phyloP scores from a whole-genome alignment of 2,329 filamentous ascomycete genomes.

The Scedosporium apiospermum region DNA sequence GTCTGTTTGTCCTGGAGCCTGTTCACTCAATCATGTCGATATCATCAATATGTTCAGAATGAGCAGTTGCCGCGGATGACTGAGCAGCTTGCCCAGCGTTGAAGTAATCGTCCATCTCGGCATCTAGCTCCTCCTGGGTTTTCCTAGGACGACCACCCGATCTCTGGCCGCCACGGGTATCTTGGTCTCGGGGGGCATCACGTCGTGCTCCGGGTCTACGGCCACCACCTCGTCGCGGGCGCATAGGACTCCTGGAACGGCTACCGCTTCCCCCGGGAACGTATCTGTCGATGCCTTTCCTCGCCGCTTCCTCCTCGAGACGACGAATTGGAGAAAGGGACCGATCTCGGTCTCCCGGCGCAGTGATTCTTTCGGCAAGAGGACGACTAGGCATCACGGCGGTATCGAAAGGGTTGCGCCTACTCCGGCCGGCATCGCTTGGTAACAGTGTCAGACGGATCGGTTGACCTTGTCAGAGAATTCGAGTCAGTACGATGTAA shows the following conservation, averaged over 20 bases:
- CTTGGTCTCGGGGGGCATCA: slow-evolving; percentile 22
- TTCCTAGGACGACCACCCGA: slow-evolving; percentile 58
- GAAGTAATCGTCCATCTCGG: slow-evolving; percentile 97
- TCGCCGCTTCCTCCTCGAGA: slow-evolving; percentile 46
- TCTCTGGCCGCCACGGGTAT: slow-evolving; percentile 25
- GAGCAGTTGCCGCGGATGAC: slow-evolving; percentile 14
- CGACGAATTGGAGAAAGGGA: slow-evolving; percentile 44
- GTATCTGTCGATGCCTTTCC: slow-evolving; percentile 70
- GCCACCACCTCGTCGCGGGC: slow-evolving; percentile 37
- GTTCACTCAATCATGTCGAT: slow-evolving; percentile 63
- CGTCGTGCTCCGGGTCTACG: slow-evolving; percentile 41
- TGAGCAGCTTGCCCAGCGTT: slow-evolving; percentile 27
- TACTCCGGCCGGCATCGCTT: slow-evolving; percentile 21
- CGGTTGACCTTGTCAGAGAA: slow-evolving; percentile 51
- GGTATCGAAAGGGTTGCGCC: slow-evolving; percentile 47
- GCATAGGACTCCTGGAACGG: slow-evolving; percentile 51
- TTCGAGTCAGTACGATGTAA: neutral
- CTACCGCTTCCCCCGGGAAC: slow-evolving; percentile 48
- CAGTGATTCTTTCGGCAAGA: slow-evolving; percentile 51
- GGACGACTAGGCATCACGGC: slow-evolving; percentile 46
- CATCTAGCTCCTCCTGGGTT: slow-evolving; percentile 85
- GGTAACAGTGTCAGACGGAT: slow-evolving; percentile 64
- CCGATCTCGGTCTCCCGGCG: slow-evolving; percentile 48
- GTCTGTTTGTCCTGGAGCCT: slow-evolving; percentile 43
- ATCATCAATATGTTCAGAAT: slow-evolving; percentile 35